Evolutionary conservation across 2,329 filamentous ascomycete species (phyloP), one percentile per base, ranked within the genome.

Genomic region (Fusarium equiseti): DNA sequence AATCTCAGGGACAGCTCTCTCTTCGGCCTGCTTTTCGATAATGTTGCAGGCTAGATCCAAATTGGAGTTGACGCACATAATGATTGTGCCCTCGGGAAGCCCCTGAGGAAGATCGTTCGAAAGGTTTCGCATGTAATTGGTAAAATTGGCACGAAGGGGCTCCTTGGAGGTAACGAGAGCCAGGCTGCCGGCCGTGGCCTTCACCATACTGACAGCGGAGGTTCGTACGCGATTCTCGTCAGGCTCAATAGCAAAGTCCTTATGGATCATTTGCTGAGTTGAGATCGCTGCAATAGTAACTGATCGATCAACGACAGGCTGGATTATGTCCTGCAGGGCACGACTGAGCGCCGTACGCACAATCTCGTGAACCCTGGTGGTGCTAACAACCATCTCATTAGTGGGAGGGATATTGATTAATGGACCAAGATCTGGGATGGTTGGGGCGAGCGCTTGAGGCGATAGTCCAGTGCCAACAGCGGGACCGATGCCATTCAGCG

Each of bases 11-110:
- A 98, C 85, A 12, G 96, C 96, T 66, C 95, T 92, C 76, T 97
- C 93, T 79, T 98, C 95, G 5, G 96, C 97, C 55, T 96, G 95
- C 80, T 96, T 94, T 81, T 99, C 96, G 48, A 99, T 97, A 68
- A 98, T 93, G 74, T 89, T 92, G 77, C 96, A 98, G 49, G 97
- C 95, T 43, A 94, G 87, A 74, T 99, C 96, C 31, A 99, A 87
- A 78, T 99, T 99, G 71, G 97, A 95, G 79, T 98, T 99, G 66
- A 99, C 95, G 80, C 97, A 98, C 93, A 99, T 98, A 60, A 98
- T 89, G 66, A 99, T 96, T 32, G 96, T 93, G 9, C 96, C 96
- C 81, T 99, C 96, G 0, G 96, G 94, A 67, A 99, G 87, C 18
- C 93, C 92, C 56, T 93, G 92, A 57, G 93, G 90, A 40, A 97